These are phyloP conservation scores for Microbotryum lychnidis-dioicae DNA, from an alignment of 1,284 basidiomycete genomes.

Conservation along the genomic window DNA sequence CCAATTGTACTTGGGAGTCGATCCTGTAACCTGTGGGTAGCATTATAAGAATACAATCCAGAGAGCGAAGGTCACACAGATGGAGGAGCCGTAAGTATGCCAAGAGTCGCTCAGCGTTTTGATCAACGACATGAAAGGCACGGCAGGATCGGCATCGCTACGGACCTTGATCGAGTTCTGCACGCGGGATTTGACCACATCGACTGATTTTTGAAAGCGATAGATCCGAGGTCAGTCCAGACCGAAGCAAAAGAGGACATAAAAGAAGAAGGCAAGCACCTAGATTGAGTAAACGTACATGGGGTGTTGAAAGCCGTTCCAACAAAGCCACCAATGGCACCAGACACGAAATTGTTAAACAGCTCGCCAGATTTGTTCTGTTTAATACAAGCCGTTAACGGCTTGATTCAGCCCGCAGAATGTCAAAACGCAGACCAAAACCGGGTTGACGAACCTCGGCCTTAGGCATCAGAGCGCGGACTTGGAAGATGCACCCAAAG, in stretches of 20 bases:
- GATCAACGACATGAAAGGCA: not conserved
- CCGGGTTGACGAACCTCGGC: slow-evolving; percentile 52
- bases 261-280: not conserved
- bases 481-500: slow-evolving; percentile 82
- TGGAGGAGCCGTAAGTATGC: not conserved
- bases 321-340: slow-evolving; percentile 80
- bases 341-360: slow-evolving; percentile 86
- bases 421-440: too few species aligned
- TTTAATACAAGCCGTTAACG: not conserved
- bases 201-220: slow-evolving; percentile 50
- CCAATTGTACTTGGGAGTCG: slow-evolving; percentile 81
- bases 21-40: slow-evolving; percentile 49
- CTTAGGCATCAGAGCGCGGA: slow-evolving; percentile 70
- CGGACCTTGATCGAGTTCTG: slow-evolving; percentile 57
- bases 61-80: not conserved
- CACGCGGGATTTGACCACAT: slow-evolving; percentile 95
- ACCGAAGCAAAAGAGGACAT: slow-evolving; percentile 27
- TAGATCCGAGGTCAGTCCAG: slow-evolving; percentile 64
- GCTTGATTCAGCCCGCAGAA: not conserved
- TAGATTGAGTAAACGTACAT: slow-evolving; percentile 36
- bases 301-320: slow-evolving; percentile 54
- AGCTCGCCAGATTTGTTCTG: slow-evolving; percentile 64
- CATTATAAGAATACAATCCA: not conserved
- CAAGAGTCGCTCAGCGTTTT: not conserved
- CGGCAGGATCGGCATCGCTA: not conserved